Evolutionary conservation across 163 green algal species (phyloP), one percentile per base, ranked within the genome.

Genomic region (Chlorella variabilis): DNA sequence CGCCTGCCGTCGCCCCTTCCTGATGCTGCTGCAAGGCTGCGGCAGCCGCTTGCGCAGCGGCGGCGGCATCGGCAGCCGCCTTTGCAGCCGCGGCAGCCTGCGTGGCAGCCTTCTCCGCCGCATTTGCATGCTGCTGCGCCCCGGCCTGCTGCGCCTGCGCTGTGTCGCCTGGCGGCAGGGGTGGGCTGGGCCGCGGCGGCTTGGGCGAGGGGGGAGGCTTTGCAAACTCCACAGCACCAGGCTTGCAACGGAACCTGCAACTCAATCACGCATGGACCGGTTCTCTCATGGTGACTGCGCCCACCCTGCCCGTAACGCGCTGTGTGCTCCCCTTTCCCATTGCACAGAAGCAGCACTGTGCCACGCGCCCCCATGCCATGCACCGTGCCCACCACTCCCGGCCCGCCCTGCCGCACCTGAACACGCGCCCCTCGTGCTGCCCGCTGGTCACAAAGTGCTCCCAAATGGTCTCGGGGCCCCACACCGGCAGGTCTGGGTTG

Each of bases 381-480:
- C 45, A 54, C 45, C 11, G 11, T 15, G 11, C 11, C 45, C 45
- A 54, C 45, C 45, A 54, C 36, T 36, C n/a, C 65, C 34, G 2
- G 0, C 59, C 23, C 48, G n/a, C n/a, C n/a, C n/a, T n/a, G n/a
- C n/a, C n/a, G n/a, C n/a, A 88, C 77, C 87, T 82, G 75, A 86
- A 88, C 39, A 86, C 71, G 0, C 85, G 73, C 11, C 75, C 61
- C 77, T 91, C 85, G 66, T 90, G 88, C 75, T 91, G 85, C 27
- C 87, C 87, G 63, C 69, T 70, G 25, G 42, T 67, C n/a, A 90
- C 54, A 75, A 88, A 90, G 71, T 91, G 85, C 31, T 86, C 75
- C 87, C 87, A 91, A 9, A 88, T 77, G 56, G 86, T 80, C 39
- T 63, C 68, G 11, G 75, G 59, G 21, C 65, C 82, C 65, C 68